A percentile compares a stretch with the other conserved stretches of the same genome.
Evolutionary conservation across 345 rosid species (phyloP).

Genomic region (Citrus sinensis): DNA sequence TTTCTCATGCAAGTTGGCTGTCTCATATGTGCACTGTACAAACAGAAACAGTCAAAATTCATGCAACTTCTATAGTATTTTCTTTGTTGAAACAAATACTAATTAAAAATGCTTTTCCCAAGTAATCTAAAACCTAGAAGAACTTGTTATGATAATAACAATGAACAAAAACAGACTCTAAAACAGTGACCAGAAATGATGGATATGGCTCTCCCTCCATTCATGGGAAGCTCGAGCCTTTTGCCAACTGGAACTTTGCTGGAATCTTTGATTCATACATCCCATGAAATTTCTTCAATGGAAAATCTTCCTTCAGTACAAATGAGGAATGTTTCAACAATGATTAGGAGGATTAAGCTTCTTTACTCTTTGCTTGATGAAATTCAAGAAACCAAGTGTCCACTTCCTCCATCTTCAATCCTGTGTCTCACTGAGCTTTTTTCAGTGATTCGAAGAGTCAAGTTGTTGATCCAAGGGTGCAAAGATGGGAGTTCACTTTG

Average conservation of each 20-base stretch:
- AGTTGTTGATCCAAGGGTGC: slow-evolving; percentile 45
- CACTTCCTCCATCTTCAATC: slow-evolving; percentile 53
- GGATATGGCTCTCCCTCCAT: slow-evolving; percentile 25
- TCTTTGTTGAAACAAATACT: not conserved
- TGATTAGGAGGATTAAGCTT: slow-evolving; percentile 57
- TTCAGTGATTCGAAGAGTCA: slow-evolving; percentile 45
- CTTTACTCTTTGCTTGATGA: slow-evolving; percentile 58
- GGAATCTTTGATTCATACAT: slow-evolving; percentile 44
- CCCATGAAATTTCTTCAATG: slow-evolving; percentile 45
- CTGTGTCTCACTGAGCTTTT: slow-evolving; percentile 57
- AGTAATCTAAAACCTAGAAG: slow-evolving; percentile 5
- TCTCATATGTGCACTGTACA: slow-evolving; percentile 23
- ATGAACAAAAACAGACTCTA: slow-evolving; percentile 14
- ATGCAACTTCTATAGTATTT: slow-evolving; percentile 21
- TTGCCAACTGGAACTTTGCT: slow-evolving; percentile 43
- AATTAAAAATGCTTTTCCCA: not conserved
- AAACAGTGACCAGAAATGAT: slow-evolving; percentile 8
- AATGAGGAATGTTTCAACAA: slow-evolving; percentile 39
- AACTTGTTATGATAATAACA: slow-evolving; percentile 7
- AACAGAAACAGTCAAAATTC: slow-evolving; percentile 40
- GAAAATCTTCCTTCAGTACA: slow-evolving; percentile 50
- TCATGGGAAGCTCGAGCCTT: slow-evolving; percentile 39
- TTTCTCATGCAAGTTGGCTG: slow-evolving; percentile 14
- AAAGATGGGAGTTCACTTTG: slow-evolving; percentile 51
- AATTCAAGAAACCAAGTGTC: slow-evolving; percentile 31